Conservation (phyloP, 768 basidiomycete species). For the Calocybe cyanea region DNA sequence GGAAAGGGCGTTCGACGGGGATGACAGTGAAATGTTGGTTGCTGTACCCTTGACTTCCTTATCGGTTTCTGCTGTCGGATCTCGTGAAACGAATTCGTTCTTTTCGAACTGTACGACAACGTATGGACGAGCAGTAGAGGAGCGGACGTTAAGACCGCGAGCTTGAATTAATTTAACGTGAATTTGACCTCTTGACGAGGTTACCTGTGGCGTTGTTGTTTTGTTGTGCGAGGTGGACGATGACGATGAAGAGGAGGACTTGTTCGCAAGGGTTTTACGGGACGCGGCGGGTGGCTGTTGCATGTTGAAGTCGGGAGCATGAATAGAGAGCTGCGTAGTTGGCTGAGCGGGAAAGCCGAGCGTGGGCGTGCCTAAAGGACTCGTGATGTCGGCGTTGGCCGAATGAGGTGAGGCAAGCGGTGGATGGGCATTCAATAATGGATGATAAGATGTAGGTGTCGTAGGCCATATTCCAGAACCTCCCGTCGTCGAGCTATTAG, state of each 20-base stretch:
- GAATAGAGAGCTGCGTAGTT: slow-evolving; percentile 65
- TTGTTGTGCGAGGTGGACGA: slow-evolving; percentile 35
- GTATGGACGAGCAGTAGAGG: slow-evolving; percentile 71
- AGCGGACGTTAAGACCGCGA: slow-evolving; percentile 71
- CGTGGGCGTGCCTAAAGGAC: slow-evolving; percentile 36
- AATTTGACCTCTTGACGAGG: slow-evolving; percentile 65
- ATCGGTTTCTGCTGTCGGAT: slow-evolving; percentile 80
- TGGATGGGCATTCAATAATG: slow-evolving; percentile 28
- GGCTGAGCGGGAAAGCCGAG: slow-evolving; percentile 49
- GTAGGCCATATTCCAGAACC: slow-evolving; percentile 15
- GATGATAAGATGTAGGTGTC: slow-evolving; percentile 34
- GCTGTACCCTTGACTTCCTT: slow-evolving; percentile 87
- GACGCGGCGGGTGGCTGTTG: slow-evolving; percentile 51
- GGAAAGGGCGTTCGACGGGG: slow-evolving; percentile 60
- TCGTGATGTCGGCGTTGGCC: slow-evolving; percentile 39
- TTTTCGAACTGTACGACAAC: slow-evolving; percentile 98
- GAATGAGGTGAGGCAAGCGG: slow-evolving; percentile 26
- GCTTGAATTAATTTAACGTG: slow-evolving; percentile 96
- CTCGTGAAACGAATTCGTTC: slow-evolving; percentile 94
- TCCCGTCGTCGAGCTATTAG: slow-evolving; percentile 7
- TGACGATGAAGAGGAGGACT: slow-evolving; percentile 25
- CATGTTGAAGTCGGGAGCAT: slow-evolving; percentile 85
- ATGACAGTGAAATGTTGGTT: slow-evolving; percentile 44
- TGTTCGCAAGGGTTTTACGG: slow-evolving; percentile 25
- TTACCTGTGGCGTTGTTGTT: slow-evolving; percentile 25